Percentiles rank a stretch among this genome's conserved stretches.
These are phyloP conservation scores for Claviceps spartinae DNA, from an alignment of 2,329 filamentous ascomycete genomes.

Conservation along the genomic window DNA sequence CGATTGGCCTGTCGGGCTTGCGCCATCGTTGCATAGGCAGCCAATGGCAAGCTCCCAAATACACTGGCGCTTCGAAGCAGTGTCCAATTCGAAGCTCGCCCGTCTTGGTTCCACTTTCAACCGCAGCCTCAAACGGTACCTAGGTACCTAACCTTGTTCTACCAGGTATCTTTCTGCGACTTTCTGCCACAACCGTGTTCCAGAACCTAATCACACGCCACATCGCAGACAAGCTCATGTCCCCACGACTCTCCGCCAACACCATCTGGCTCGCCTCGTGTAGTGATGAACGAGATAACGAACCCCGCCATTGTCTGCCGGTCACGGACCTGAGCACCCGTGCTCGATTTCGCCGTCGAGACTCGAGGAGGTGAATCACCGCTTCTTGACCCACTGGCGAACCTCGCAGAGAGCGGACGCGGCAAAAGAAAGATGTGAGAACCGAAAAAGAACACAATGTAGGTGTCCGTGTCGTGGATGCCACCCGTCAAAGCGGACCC, in stretches of 20 bases:
- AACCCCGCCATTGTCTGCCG: neutral
- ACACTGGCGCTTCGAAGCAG: conserved; percentile 20
- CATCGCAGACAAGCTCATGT: conserved; percentile 2
- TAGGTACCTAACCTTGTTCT: neutral
- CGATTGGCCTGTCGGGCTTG: conserved; percentile 18
- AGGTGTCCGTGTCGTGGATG: neutral
- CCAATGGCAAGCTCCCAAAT: conserved; percentile 24
- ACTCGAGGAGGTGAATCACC: neutral
- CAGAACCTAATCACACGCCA: conserved; percentile 20
- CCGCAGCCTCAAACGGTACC: conserved; percentile 11
- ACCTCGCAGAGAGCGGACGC: neutral
- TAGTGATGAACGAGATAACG: neutral
- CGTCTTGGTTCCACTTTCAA: conserved; percentile 15
- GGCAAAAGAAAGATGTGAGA: neutral
- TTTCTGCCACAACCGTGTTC: conserved; percentile 1
- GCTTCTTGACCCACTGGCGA: neutral
- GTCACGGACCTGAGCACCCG: neutral
- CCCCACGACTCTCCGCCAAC: neutral
- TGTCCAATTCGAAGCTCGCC: conserved; percentile 18
- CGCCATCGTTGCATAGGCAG: conserved; percentile 14
- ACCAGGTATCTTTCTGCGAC: neutral
- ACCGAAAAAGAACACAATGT: neutral
- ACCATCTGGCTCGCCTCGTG: neutral
- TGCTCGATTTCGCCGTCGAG: neutral
- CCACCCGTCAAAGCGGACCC: neutral